phyloP scores from a whole-genome alignment of 352 stramenopile genomes.

The Peronosclerospora sorghi region DNA sequence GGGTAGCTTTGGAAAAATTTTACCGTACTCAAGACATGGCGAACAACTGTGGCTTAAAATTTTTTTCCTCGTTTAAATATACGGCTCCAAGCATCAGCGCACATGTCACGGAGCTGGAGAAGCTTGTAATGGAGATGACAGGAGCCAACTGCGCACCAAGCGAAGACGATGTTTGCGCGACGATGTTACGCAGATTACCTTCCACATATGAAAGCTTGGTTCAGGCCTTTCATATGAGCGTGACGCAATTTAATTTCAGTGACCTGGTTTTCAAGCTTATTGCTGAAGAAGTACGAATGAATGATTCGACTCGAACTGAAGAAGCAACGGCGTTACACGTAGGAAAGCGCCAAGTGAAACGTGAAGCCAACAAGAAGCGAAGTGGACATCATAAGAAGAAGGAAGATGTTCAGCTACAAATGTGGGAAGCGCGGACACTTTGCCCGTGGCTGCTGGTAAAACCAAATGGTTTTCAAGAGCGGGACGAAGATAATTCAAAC shows the following conservation, averaged over 20 bases:
- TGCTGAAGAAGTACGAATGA: background rate
- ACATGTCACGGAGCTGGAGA: background rate
- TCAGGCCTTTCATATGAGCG: background rate
- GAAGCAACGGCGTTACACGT: background rate
- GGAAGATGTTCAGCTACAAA: background rate
- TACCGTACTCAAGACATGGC: background rate
- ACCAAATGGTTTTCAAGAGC: no score
- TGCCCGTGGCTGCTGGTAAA: no score
- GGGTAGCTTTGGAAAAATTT: background rate
- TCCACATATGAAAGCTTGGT: background rate
- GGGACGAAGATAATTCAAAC: no score
- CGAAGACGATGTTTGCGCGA: background rate
- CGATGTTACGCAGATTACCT: background rate
- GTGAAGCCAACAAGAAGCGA: background rate
- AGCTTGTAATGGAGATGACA: background rate
- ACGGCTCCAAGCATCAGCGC: background rate
- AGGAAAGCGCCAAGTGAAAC: background rate
- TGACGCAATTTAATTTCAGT: background rate
- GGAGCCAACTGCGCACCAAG: background rate
- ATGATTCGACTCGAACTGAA: background rate
- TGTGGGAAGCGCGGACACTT: background rate
- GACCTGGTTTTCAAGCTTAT: background rate
- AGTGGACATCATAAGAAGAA: background rate
- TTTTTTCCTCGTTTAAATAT: background rate
- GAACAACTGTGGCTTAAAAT: background rate